phyloP scores from a whole-genome alignment of 352 stramenopile species.

The Pythium sp. region DNA sequence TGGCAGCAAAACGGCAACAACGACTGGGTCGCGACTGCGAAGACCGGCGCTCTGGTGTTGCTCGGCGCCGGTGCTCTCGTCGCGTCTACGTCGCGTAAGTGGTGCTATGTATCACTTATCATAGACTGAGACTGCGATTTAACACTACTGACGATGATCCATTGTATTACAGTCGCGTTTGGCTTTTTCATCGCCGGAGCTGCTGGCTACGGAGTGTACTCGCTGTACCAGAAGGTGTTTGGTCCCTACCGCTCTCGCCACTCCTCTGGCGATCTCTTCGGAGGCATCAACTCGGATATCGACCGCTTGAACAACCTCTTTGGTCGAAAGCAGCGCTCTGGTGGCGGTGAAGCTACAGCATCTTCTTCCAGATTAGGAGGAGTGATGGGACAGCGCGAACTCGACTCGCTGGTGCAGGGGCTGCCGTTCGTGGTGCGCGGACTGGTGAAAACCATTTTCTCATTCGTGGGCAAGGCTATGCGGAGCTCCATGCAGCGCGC shows the following conservation, averaged over 20 bases:
- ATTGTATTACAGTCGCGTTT: constrained; percentile 47
- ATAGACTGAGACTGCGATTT: neutral
- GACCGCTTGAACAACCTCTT: constrained; percentile 52
- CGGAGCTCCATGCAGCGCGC: constrained; percentile 62
- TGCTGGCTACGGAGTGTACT: constrained; percentile 69
- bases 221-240: constrained; percentile 64
- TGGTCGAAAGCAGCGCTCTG: constrained; percentile 17
- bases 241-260: constrained; percentile 40
- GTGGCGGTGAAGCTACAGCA: neutral
- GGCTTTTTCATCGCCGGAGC: constrained; percentile 64
- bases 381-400: constrained; percentile 28
- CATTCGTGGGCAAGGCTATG: constrained; percentile 57
- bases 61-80: constrained; percentile 56
- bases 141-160: neutral
- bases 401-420: constrained; percentile 54
- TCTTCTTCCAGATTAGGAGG: neutral
- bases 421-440: constrained; percentile 60
- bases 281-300: constrained; percentile 39
- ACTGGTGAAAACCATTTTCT: constrained; percentile 65
- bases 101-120: neutral
- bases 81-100: constrained; percentile 62
- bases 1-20: constrained; percentile 31
- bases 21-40: constrained; percentile 53
- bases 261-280: constrained; percentile 35
- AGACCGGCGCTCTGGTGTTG: constrained; percentile 60